Base-by-base conservation (phyloP, 208 protist species). In the Vickermania ingenoplastis region DNA sequence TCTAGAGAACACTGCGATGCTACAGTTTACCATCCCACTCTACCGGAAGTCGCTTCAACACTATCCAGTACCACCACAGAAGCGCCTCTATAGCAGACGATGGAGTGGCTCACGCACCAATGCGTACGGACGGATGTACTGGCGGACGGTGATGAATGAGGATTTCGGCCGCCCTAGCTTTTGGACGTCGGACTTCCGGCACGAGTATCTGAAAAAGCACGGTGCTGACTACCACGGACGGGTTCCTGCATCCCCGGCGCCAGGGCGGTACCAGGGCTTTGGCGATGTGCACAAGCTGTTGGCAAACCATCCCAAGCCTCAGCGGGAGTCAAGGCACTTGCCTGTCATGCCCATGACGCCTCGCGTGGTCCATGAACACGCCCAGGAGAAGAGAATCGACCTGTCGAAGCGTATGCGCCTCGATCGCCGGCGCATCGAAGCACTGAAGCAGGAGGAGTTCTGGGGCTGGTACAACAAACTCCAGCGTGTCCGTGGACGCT, bases 401-500 rank as follows among this genome's bases (percentile, higher is more conserved):
- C 87, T 85, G 60, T 53, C 61, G 7, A 90, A 90, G 64, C 83
- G 88, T 67, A 83, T 91, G 69, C 80, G 75, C 36, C 65, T 64
- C 21, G 90, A 96, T 58, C 69, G 84, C 14, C 69, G 84, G 14
- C 74, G 77, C 21, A 69, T 92, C 0, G 75, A 89, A 68, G 51
- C 91, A 57, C 62, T 93, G 27, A 83, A 86, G 53, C 78, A 73
- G 30, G 61, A 78, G 55, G 86, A 96, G 63, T 96, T 94, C 63
- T 94, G 86, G 85, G 81, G 79, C 3, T 96, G 86, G 85, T 96
- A 94, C 71, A 93, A 81, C 74, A 94, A 92, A 54, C 75, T 96
- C 36, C 90, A 96, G 69, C 90, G 90, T 28, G 90, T 94, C 59
- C 81, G 90, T 57, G 90, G 86, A 0, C 73, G 82, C 4, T 96